These are phyloP conservation scores for Taiwanofungus camphoratus DNA, from an alignment of 1,284 basidiomycete genomes.

Conservation along the genomic window DNA sequence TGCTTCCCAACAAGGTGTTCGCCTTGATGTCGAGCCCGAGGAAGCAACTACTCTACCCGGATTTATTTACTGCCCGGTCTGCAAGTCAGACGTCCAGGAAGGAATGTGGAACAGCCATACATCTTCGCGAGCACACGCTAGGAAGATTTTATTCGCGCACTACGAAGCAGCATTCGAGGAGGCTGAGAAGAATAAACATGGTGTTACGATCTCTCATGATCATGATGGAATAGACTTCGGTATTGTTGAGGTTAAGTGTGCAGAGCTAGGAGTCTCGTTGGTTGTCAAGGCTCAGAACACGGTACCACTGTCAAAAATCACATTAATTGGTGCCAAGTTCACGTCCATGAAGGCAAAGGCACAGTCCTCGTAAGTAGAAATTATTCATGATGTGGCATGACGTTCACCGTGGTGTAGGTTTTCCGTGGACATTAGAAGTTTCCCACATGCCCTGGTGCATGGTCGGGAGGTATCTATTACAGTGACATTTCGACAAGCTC, in stretches of 20 bases:
- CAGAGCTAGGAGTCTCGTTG: conserved; percentile 18
- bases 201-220: conserved; percentile 18
- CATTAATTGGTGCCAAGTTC: conserved; percentile 30
- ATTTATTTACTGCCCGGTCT: conserved; percentile 3
- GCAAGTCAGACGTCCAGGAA: background rate
- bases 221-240: conserved; percentile 30
- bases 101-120: conserved; percentile 1
- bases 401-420: conserved; percentile 25
- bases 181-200: conserved; percentile 24
- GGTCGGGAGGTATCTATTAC: conserved; percentile 26
- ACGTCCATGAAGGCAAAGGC: conserved; percentile 28
- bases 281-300: conserved; percentile 22
- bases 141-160: conserved; percentile 9
- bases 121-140: conserved; percentile 1
- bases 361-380: conserved; percentile 29
- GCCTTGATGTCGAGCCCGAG: conserved; percentile 7
- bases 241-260: conserved; percentile 27
- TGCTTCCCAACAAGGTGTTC: conserved; percentile 1
- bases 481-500: conserved; percentile 30
- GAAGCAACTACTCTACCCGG: conserved; percentile 1
- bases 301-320: conserved; percentile 26
- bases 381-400: background rate
- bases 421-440: conserved; percentile 17
- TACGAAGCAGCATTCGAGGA: conserved; percentile 23
- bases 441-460: conserved; percentile 18